Evolutionary conservation across 345 rosid species (phyloP), one percentile per base, ranked within the genome.

Genomic region (Cardamine chenopodiifolia): DNA sequence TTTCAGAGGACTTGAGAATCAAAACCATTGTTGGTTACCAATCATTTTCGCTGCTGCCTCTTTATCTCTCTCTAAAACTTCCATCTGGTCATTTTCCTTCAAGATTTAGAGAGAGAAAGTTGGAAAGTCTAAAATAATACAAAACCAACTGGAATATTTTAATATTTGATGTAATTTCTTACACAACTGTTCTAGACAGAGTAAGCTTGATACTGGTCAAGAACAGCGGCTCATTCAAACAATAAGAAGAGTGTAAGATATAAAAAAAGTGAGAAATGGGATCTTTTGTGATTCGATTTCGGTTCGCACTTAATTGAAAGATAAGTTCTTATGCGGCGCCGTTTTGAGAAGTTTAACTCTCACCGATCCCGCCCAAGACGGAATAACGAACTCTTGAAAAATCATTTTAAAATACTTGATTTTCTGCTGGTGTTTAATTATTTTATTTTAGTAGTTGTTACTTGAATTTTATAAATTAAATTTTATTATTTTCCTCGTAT

Each of bases 21-120:
- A 64, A 71, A 57, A 49, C 31, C 29, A 29, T 77, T 71, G 76
- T 65, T 77, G 68, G 71, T 71, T 37, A 77, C 62, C 76, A 71
- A 77, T 77, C 80, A 70, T 56, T 77, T 35, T 77, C 47, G n/a
- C n/a, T 55, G 40, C 35, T 23, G 57, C 61, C 40, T 57, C 35
- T 8, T 25, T 39, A 22, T 63, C 55, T 57, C 69, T 64, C 49
- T 68, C 75, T 69, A 76, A 70, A 81, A 72, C 83, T 70, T 61
- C 74, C 82, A 54, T 63, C 71, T 67, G 8, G 10, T 11, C 8
- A 2, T 31, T 34, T 47, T 63, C 58, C 77, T 63, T 15, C 48
- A n/a, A 65, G 67, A 70, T 77, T 47, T 63, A 70, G 76, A 71
- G 76, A 77, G 80, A 77, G 80, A 71, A 47, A 62, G 11, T 12